phyloP scores from a whole-genome alignment of 2,329 filamentous ascomycete genomes.

The Volutella citrinella region DNA sequence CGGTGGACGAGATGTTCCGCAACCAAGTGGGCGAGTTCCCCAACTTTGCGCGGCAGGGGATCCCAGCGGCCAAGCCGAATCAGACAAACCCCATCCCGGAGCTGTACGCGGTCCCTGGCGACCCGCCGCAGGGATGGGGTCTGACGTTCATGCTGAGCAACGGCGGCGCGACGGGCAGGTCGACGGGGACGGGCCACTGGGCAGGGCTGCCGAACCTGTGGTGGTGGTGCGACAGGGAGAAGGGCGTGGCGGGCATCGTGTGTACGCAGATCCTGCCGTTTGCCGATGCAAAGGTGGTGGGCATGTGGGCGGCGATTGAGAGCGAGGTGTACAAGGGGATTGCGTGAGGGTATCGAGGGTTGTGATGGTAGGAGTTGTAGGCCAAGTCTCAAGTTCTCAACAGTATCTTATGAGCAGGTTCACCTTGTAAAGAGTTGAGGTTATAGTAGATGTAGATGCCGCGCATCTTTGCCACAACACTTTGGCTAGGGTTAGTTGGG shows the following conservation, averaged over 20 bases:
- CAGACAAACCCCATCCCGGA: slow-evolving; percentile 47
- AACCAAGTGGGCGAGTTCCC: slow-evolving; percentile 60
- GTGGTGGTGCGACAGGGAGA: slow-evolving; percentile 62
- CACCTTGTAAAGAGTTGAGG: too few species aligned
- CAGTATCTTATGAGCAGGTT: neutral
- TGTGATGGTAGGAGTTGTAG: neutral
- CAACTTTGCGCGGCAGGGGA: slow-evolving; percentile 44
- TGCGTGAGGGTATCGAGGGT: neutral
- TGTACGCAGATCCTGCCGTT: slow-evolving; percentile 51
- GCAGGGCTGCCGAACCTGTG: slow-evolving; percentile 58
- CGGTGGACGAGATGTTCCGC: slow-evolving; percentile 61
- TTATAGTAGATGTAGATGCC: too few species aligned
- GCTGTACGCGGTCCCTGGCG: slow-evolving; percentile 42
- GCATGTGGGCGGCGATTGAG: slow-evolving; percentile 39
- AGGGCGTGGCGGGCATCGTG: slow-evolving; percentile 53
- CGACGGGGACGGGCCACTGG: slow-evolving; percentile 51
- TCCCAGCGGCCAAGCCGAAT: slow-evolving; percentile 46
- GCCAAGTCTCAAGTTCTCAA: neutral
- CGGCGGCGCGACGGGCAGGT: slow-evolving; percentile 49
- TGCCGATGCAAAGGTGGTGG: slow-evolving; percentile 39
- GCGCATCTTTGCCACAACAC: too few species aligned
- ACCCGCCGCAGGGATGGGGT: slow-evolving; percentile 60
- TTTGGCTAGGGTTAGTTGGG: too few species aligned
- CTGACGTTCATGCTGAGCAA: slow-evolving; percentile 54
- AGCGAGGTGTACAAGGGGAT: slow-evolving; percentile 33